Conservation (phyloP, 108 stramenopile species). For the Epithemia pelagica region DNA sequence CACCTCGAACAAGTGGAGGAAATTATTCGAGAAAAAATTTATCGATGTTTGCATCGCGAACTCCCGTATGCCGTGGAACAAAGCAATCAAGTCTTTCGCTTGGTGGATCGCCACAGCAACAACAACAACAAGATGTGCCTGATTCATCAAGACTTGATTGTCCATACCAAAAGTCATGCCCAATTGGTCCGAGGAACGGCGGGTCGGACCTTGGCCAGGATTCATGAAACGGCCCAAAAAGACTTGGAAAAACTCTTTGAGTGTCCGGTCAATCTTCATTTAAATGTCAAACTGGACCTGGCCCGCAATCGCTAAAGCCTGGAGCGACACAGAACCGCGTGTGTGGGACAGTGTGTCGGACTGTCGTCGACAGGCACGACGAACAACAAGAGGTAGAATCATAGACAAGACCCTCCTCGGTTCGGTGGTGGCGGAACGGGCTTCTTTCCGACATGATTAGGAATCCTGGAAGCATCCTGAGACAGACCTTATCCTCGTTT, state of each 20-base stretch:
- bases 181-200: constrained; percentile 50
- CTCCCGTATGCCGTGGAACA: constrained; percentile 58
- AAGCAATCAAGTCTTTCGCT: constrained; percentile 35
- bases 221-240: constrained; percentile 45
- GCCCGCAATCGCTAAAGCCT: too few relatives aligned
- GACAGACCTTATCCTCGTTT: too few relatives aligned
- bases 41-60: constrained; percentile 78
- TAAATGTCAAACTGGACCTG: constrained; percentile 50
- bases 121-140: neutral
- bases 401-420: too few relatives aligned
- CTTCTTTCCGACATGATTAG: too few relatives aligned
- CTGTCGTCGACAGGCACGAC: too few relatives aligned
- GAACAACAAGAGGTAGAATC: too few relatives aligned
- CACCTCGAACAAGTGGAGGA: constrained; percentile 68
- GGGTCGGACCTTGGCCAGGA: constrained; percentile 60
- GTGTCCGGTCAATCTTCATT: constrained; percentile 43
- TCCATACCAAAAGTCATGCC: constrained; percentile 70
- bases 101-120: constrained; percentile 7
- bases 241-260: constrained; percentile 61
- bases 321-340: too few relatives aligned
- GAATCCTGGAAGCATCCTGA: too few relatives aligned
- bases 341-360: too few relatives aligned
- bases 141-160: constrained; percentile 75
- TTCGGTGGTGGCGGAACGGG: too few relatives aligned
- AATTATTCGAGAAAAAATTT: constrained; percentile 85